Percentiles rank a stretch among this genome's conserved stretches.
Evolutionary conservation across 805 yeast genomes (phyloP).

Genomic region (Saccharomycopsis amapae): DNA sequence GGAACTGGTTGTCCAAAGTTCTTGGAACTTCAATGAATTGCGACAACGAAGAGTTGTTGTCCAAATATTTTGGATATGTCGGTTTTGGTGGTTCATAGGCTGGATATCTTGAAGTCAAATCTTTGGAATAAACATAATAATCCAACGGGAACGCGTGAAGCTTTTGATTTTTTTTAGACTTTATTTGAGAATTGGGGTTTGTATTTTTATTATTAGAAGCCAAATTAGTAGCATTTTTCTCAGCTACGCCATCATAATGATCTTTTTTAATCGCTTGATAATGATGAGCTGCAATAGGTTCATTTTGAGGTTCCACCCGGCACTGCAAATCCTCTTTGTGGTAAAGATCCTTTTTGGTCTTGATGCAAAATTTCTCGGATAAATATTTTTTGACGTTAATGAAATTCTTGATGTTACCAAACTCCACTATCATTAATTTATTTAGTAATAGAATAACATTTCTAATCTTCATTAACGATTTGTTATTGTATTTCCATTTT

Average conservation of each 20-base stretch:
- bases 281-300: too few species aligned
- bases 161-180: conserved; percentile 25
- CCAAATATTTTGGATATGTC: conserved; percentile 38
- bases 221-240: not conserved
- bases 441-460: conserved; percentile 47
- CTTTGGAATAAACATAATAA: conserved; percentile 72
- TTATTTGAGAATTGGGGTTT: conserved; percentile 30
- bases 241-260: not conserved
- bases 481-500: conserved; percentile 56
- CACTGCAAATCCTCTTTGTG: conserved; percentile 23
- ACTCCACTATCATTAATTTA: conserved; percentile 47
- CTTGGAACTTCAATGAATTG: conserved; percentile 55
- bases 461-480: conserved; percentile 42
- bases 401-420: conserved; percentile 49
- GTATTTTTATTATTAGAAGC: conserved; percentile 37
- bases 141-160: conserved; percentile 73
- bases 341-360: conserved; percentile 23
- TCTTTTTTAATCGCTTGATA: conserved; percentile 1
- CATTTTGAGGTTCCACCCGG: too few species aligned
- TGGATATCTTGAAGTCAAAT: conserved; percentile 69
- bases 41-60: conserved; percentile 47
- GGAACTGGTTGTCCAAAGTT: conserved; percentile 39
- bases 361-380: conserved; percentile 34
- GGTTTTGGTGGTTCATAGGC: conserved; percentile 48
- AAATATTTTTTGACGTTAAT: conserved; percentile 41